Evolutionary conservation across 805 yeast species (phyloP), one percentile per base, ranked within the genome.

Genomic region (Zygosaccharomyces bisporus): DNA sequence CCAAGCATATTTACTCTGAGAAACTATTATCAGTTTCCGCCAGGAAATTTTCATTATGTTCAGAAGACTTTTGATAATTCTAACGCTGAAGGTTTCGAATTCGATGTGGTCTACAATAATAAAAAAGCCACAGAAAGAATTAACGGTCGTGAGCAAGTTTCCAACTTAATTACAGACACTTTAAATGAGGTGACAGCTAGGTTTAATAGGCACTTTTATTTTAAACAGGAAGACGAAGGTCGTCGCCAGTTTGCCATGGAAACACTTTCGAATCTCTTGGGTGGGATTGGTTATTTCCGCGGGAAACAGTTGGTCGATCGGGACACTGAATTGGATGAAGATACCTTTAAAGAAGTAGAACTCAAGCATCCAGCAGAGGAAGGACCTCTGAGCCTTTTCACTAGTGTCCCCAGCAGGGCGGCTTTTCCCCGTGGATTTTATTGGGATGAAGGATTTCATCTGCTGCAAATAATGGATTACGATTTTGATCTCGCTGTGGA

Each of bases 361-460:
- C 66, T 80, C 41, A 55, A 69, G 46, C 49, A 60, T 31, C 88
- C 90, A 0, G 47, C 58, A n/a, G 65, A 71, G 10, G 95, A 86
- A 57, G 93, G 90, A 0, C 95, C 96, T 1, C 66, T 69, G 48
- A 86, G 82, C 51, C 67, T 93, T 39, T 86, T 89, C 56, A 77
- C 93, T 0, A 73, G 88, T 17, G 93, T 88, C 25, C 99, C 99
- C 2, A 86, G 96, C 39, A 74, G 99, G 41, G 87, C 95, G 0
- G 87, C 86, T 58, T 93, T 93, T 66, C 98, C 99, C 3, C 75
- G 99, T 51, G 99, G 99, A 0, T 93, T 93, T 59, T 88, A 86
- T 60, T 93, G 99, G 99, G 99, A 93, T 66, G 99, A 93, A 67
- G 99, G 99, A 0, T 93, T 93, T 66, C 96, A 91, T 63, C 70